Conservation (phyloP, 257 asterid species). For the Ophiorrhiza pumila region DNA sequence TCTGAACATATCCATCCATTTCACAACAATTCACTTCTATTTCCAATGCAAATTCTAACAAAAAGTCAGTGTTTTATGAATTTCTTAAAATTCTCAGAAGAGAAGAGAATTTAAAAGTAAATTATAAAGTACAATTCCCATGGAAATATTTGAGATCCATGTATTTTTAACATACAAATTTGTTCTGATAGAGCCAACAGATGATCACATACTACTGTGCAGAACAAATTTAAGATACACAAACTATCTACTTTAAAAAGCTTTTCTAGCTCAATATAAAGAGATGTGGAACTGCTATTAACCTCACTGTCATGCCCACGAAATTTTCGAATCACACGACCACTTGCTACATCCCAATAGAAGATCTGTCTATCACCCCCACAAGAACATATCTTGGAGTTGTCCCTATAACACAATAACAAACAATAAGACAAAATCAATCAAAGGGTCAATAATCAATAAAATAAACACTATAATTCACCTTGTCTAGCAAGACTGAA, state of each 20-base stretch:
- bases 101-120: background rate
- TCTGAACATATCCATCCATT: background rate
- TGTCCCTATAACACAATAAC: conserved; percentile 50
- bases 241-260: background rate
- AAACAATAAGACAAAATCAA: background rate
- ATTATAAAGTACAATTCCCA: background rate
- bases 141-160: background rate
- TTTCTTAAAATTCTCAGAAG: background rate
- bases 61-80: background rate
- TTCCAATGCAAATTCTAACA: background rate
- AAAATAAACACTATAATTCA: background rate
- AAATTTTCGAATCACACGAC: conserved; percentile 84
- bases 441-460: background rate
- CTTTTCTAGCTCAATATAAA: background rate
- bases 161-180: too few species aligned
- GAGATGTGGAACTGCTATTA: conserved; percentile 4
- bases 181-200: background rate
- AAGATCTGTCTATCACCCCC: conserved; percentile 97
- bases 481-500: background rate
- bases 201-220: background rate
- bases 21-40: background rate
- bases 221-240: too few species aligned
- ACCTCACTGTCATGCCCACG: conserved; percentile 99
- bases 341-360: conserved; percentile 95
- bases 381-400: conserved; percentile 81